A percentile compares a stretch with the other conserved stretches of the same genome.
Evolutionary conservation across 148 eudicot genomes (phyloP).

Genomic region (Vaccinium myrtillus): DNA sequence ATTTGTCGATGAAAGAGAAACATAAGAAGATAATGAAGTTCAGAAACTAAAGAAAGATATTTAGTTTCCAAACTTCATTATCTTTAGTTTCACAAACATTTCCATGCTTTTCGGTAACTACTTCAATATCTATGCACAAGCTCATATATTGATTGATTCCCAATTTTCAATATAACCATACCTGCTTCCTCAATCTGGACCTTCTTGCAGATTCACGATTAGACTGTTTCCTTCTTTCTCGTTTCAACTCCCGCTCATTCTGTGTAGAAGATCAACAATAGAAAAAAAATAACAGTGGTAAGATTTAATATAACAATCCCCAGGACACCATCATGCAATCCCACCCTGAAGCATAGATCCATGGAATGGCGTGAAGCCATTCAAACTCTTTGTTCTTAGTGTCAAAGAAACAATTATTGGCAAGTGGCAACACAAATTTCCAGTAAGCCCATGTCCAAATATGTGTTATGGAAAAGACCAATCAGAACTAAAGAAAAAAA

Average conservation of each 20-base stretch:
- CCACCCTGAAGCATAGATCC: not conserved
- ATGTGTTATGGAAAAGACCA: not conserved
- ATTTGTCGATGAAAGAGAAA: not conserved
- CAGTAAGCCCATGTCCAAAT: not conserved
- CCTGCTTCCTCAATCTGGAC: conserved; percentile 87
- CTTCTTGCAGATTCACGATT: conserved; percentile 96
- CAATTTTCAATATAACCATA: not conserved
- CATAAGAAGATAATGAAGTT: conserved; percentile 1
- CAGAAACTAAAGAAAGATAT: not conserved
- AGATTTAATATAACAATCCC: conserved; percentile 2
- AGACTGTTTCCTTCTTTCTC: conserved; percentile 89
- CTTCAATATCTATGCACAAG: not conserved
- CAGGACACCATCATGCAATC: not conserved
- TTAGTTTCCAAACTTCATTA: not conserved
- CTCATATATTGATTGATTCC: not conserved
- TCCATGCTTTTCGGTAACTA: not conserved
- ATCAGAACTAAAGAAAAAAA: not conserved
- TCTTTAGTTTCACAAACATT: not conserved
- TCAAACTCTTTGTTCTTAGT: not conserved
- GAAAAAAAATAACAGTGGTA: not conserved
- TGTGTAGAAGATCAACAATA: conserved; percentile 18
- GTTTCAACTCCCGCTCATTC: conserved; percentile 85
- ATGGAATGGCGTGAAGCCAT: not conserved
- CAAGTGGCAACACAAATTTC: not conserved
- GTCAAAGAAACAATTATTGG: not conserved